Base-by-base conservation (phyloP, 768 basidiomycete genomes). In the Phlegmacium glaucopus region DNA sequence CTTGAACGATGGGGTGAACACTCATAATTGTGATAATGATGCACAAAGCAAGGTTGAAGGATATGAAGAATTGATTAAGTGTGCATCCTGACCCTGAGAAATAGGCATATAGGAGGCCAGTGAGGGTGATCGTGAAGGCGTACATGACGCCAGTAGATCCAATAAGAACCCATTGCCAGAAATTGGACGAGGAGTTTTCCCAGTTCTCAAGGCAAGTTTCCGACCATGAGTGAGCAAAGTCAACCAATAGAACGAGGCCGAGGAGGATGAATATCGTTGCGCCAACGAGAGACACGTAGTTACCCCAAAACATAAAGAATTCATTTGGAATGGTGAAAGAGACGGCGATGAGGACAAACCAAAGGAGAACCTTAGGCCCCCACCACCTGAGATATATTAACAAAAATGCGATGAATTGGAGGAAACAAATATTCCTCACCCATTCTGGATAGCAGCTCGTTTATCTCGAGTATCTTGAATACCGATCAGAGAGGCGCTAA, bases 291-390 rank as follows among this genome's bases (percentile, higher is more conserved):
- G 94, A 80, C 51, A 92, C 69, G 60, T 96, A 95, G 56, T 94
- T 93, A 28, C 94, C 94, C 88, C 93, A 98, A 65, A 96, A 90
- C 71, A 98, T 94, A 73, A 98, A 98, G 80, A 94, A 94, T 39
- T 80, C 87, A 65, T 97, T 97, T 0, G 95, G 96, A 59, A 98
- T 95, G 67, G 94, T 85, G 76, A 98, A 99, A 1, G 90, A 86
- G 17, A 87, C 67, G 52, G 77, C 77, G 39, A 93, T 72, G 48
- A 99, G 79, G 51, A 92, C 58, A 29, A 96, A 62, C 91, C 94
- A 99, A 8, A 89, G 72, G 8, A 96, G 76, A 42, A 90, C 83
- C 63, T 99, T 99, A 2, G 94, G 95, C 17, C 96, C 96, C 96
- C 96, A 99, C 94, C 94, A 99, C 25, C 94, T 95, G 55, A 5